Evolutionary conservation across 306 rosid genomes (phyloP), one percentile per base, ranked within the genome.

Genomic region (Arachis stenosperma): DNA sequence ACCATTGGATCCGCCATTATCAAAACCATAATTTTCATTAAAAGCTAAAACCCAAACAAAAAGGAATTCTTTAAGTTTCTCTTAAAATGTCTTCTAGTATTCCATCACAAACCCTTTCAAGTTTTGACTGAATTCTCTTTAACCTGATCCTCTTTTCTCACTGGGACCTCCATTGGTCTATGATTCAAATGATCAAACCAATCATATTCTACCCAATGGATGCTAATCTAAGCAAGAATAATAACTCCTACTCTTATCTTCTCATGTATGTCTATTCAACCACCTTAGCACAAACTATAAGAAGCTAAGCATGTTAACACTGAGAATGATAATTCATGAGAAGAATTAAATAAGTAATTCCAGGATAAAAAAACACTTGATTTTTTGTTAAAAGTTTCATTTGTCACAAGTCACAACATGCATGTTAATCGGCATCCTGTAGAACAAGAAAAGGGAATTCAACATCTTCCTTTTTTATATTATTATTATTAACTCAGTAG

Each of bases 391-490:
- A 67, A 67, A 67, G 27, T 68, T 57, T 30, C 46, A 52, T 46
- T 53, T 79, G 42, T 53, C 54, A 51, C 47, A 74, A 17, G 42
- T 53, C 54, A 51, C 47, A 74, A 17, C 37, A 42, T n/a, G 59
- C 15, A 44, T 54, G 46, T 61, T 51, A 52, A 39, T 52, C 67
- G 67, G 14, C 79, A 65, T 59, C 61, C 83, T 52, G 46, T 40
- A 52, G 44, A 50, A 72, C 42, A 70, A 78, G 65, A 68, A 53
- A 43, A 61, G 54, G 50, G 46, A 53, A 61, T 41, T 37, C 40
- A 39, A 37, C 6, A 40, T 27, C 44, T 73, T 7, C 3, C 0
- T 22, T 17, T 44, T 42, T 42, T 42, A 40, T 10, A 12, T 8
- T 5, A 33, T 33, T 33, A 33, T 33, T 4, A 33, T 33, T 33